These are phyloP conservation scores for Aspergillus amoenus DNA, from an alignment of 2,329 filamentous ascomycete genomes.

Conservation along the genomic window DNA sequence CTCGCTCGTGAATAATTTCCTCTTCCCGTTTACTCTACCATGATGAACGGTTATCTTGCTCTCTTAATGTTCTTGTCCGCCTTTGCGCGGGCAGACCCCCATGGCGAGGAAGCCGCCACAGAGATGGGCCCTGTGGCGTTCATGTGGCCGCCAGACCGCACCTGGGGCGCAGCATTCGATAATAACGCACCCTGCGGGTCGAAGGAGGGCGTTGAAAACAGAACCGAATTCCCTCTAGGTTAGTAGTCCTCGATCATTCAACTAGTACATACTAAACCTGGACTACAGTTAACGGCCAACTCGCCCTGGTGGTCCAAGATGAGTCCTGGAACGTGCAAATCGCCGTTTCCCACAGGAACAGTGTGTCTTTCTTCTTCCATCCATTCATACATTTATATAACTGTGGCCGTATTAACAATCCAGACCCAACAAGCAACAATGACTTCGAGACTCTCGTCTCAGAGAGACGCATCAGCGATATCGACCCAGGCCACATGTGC, in stretches of 20 bases:
- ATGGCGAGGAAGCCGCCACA: constrained; percentile 18
- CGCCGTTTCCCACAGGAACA: constrained; percentile 53
- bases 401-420: not conserved
- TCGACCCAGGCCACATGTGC: constrained; percentile 47
- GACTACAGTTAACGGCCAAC: constrained; percentile 53
- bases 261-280: not conserved
- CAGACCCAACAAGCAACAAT: constrained; percentile 40
- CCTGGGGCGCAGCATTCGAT: constrained; percentile 56
- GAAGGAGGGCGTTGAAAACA: constrained; percentile 45
- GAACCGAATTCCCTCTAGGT: constrained; percentile 60
- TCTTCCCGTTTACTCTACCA: not conserved
- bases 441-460: constrained; percentile 41
- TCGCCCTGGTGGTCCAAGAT: constrained; percentile 58
- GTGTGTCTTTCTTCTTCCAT: constrained; percentile 34
- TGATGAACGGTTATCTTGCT: not conserved
- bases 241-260: constrained; percentile 13
- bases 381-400: too few relatives aligned
- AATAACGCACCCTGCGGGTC: constrained; percentile 61
- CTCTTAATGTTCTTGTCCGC: not conserved
- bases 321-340: constrained; percentile 57
- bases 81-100: not conserved
- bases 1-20: not conserved
- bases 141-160: constrained; percentile 60
- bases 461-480: constrained; percentile 34
- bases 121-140: constrained; percentile 60